Evolutionary conservation across 305 asterid genomes (phyloP).

Genomic region (Fraxinus greggii): DNA sequence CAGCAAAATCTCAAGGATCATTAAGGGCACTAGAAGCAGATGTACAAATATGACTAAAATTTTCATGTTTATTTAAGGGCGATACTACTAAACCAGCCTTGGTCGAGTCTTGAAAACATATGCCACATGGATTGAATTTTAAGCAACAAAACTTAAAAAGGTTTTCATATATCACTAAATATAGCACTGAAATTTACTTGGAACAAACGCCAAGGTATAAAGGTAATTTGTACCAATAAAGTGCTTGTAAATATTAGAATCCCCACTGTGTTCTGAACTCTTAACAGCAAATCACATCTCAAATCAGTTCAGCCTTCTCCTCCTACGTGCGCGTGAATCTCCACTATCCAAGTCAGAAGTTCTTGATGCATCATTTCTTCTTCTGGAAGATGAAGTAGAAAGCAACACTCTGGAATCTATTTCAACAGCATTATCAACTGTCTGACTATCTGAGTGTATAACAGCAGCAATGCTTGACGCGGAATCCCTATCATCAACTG

Average conservation of each 20-base stretch:
- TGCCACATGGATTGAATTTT: background rate
- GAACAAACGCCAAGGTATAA: background rate
- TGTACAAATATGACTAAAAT: background rate
- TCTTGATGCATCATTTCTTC: conserved; percentile 37
- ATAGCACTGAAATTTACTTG: background rate
- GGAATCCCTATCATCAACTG: conserved; percentile 45
- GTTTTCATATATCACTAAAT: background rate
- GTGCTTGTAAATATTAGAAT: background rate
- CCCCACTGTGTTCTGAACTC: background rate
- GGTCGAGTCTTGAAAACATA: background rate
- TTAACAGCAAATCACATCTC: background rate
- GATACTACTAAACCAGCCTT: background rate
- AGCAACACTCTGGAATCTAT: conserved; percentile 41
- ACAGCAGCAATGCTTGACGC: conserved; percentile 52
- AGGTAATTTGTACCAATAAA: background rate
- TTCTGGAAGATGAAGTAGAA: conserved; percentile 44
- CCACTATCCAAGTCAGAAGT: conserved; percentile 52
- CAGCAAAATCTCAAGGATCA: background rate
- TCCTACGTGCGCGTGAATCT: conserved; percentile 51
- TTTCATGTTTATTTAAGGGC: background rate
- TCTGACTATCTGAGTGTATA: conserved; percentile 48
- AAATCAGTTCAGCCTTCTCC: conserved; percentile 40
- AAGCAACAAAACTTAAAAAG: background rate
- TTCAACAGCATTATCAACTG: conserved; percentile 45
- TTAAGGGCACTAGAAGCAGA: background rate